Evolutionary conservation across 1,284 basidiomycete species (phyloP).

Genomic region (Cryptococcus maquisensis): DNA sequence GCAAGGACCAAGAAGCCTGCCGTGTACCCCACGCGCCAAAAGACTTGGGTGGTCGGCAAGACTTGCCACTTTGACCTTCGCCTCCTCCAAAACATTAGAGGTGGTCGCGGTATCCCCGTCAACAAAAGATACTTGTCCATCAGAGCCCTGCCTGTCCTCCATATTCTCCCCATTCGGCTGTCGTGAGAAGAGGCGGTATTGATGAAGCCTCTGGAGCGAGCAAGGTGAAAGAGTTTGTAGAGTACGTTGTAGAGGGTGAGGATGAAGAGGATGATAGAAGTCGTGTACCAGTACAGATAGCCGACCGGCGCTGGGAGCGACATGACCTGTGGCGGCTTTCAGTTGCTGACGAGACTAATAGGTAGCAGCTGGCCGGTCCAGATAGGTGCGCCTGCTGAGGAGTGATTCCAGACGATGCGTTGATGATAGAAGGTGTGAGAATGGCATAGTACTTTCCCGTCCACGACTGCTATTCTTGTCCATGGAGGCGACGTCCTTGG

Average conservation of each 20-base stretch:
- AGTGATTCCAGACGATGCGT: no score
- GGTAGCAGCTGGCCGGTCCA: no score
- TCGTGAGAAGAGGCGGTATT: neutral
- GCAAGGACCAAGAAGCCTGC: conserved; percentile 19
- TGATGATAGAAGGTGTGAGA: no score
- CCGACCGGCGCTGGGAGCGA: conserved; percentile 17
- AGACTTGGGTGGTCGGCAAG: conserved; percentile 16
- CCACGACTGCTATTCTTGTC: no score
- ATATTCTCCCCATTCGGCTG: neutral
- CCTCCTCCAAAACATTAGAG: conserved; percentile 7
- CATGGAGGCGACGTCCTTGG: no score
- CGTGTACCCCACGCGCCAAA: conserved; percentile 18
- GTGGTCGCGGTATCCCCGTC: conserved; percentile 11
- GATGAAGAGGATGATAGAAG: conserved; percentile 23
- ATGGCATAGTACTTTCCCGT: no score
- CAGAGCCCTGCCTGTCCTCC: neutral
- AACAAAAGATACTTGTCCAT: conserved; percentile 17
- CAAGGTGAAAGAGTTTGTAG: conserved; percentile 8
- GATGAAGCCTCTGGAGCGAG: conserved; percentile 1
- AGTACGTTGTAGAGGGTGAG: conserved; percentile 20
- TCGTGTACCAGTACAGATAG: conserved; percentile 32
- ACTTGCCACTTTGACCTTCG: neutral
- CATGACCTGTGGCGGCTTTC: conserved; percentile 1
- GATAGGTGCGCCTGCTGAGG: no score
- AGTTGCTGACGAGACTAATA: no score